Percentiles rank a stretch among this genome's conserved stretches.
Evolutionary conservation across 176 grass and related monocot genomes (phyloP).

Genomic region (Carex kokanica): DNA sequence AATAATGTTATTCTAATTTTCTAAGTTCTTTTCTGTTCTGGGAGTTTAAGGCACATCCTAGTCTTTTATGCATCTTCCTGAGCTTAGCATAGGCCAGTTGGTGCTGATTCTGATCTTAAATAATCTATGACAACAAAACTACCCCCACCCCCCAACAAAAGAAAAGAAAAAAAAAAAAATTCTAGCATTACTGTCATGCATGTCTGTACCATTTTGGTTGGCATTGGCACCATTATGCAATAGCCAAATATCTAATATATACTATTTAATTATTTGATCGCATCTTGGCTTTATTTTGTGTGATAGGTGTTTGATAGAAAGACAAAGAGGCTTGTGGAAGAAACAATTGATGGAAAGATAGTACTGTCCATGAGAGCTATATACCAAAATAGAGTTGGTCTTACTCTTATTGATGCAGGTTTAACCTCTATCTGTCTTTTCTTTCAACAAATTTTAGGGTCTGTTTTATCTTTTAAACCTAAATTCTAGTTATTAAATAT

Average conservation of each 20-base stretch:
- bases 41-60: neutral
- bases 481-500: neutral
- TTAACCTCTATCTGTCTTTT: neutral
- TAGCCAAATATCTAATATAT: neutral
- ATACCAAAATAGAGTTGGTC: slow-evolving; percentile 93
- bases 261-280: neutral
- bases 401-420: slow-evolving; percentile 89
- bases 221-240: neutral
- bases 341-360: slow-evolving; percentile 93
- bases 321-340: slow-evolving; percentile 86
- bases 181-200: neutral
- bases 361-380: slow-evolving; percentile 89
- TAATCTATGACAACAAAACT: neutral
- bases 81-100: neutral
- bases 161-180: neutral
- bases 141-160: neutral
- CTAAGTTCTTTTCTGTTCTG: neutral
- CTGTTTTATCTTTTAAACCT: neutral
- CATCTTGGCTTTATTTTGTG: slow-evolving; percentile 7
- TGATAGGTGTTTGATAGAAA: slow-evolving; percentile 80
- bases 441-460: neutral
- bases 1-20: neutral
- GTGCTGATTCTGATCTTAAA: neutral
- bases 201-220: neutral
- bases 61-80: neutral